Base-by-base conservation (phyloP, 164 flowering plant species). In the Piper longum region DNA sequence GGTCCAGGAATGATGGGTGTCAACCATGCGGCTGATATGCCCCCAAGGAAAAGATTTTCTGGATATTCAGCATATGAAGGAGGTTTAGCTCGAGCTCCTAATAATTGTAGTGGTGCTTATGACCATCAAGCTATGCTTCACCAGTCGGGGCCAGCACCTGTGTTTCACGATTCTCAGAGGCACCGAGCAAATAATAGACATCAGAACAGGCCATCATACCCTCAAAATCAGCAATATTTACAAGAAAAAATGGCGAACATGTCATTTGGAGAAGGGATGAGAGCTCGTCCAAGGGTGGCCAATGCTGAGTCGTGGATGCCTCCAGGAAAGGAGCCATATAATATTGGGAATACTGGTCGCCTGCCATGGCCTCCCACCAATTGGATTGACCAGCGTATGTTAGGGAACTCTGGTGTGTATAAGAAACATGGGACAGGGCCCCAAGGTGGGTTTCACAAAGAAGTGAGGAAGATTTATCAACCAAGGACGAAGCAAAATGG, bases 331-430 rank as follows among this genome's bases (percentile, higher is more conserved):
- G 66, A 78, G 61, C 62, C 48, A 18, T 76, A 67, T 48, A 55
- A 43, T 64, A 60, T 63, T 42, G 79, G 75, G 60, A 71, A 73
- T 62, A 61, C 26, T 13, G 69, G 70, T 4, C 72, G 71, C 13
- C 85, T 70, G 42, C 96, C 95, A 8, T 54, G 84, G 61, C 96
- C 96, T 11, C 95, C 91, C 7, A 64, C 68, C 18, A 77, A 83
- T 56, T 91, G 95, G 96, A 82, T 89, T 17, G 75, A 69, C 57
- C 76, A 62, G 66, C 72, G 75, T 36, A 56, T 60, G 7, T 57
- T 44, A 56, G 76, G 74, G 63, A 72, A 66, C 68, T 57, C 41
- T 17, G 80, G 73, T 59, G 68, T 48, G 65, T 64, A 75, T 63
- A 48, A n/a, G 12, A 62, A 73, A 48, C 70, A 76, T 62, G 83